Base-by-base conservation (phyloP, 345 rosid species). In the Boechera stricta region DNA sequence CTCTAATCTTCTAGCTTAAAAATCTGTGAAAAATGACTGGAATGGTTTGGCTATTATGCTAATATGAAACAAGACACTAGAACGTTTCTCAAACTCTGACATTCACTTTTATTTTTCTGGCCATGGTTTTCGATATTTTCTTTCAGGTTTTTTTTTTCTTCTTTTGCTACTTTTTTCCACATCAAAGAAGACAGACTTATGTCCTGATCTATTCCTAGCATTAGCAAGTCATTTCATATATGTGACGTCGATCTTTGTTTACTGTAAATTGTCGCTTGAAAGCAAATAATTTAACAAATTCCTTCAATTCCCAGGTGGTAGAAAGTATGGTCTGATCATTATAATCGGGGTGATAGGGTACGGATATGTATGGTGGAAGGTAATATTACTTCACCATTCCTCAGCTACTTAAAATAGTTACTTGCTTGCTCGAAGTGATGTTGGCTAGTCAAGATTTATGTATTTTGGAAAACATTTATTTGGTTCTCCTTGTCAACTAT, bases 361-460 rank as follows among this genome's bases (percentile, higher is more conserved):
- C 51, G 82, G 82, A 69, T 79, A 79, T 54, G 76, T 74, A 12
- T 69, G 82, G 82, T 79, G 82, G 82, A 79, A 53, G 75, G 82
- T 79, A 79, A 36, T 68, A 13, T 21, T 12, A 62, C 52, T 16
- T 64, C 47, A 36, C 53, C 54, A 36, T 58, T 10, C 9, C 28
- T 48, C 42, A 18, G 41, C 67, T 48, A n/a, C 41, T 38, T 67
- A 11, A 6, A 10, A 49, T 36, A 55, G 52, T 64, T 69, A 44
- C 59, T 52, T 61, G 39, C 64, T 63, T 31, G 12, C 5, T 63
- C 47, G 10, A 63, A 71, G 1, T 72, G 31, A 35, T 78, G 26
- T 39, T 64, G 18, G 61, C 61, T 65, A 56, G 53, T 59, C 58
- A 51, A 29, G 57, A 60, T 60, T 55, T 39, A 47, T 16, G 52